These are phyloP conservation scores for Chamaecrista fasciculata DNA, from an alignment of 306 rosid genomes.

Conservation along the genomic window DNA sequence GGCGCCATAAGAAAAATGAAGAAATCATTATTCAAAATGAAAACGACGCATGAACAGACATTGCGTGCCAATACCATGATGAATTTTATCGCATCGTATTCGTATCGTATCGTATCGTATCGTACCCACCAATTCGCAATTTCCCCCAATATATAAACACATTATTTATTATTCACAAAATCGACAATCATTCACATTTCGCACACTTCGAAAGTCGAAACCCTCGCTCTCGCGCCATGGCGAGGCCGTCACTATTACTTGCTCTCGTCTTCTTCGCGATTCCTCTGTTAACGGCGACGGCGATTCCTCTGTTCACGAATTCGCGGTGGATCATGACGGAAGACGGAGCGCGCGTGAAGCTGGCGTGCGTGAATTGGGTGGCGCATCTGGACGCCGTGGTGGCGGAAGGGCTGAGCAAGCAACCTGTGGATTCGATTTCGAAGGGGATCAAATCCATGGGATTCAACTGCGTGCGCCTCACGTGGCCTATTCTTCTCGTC, in stretches of 20 bases:
- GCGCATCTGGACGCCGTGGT: constrained; percentile 69
- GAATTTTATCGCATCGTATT: not conserved
- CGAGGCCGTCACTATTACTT: not conserved
- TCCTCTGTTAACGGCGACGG: constrained; percentile 9
- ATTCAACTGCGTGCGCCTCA: constrained; percentile 89
- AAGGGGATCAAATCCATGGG: constrained; percentile 54
- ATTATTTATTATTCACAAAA: no score
- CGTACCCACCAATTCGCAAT: not conserved
- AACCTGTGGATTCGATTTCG: constrained; percentile 62
- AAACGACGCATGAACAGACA: not conserved
- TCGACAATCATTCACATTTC: no score
- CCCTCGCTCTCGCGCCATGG: not conserved
- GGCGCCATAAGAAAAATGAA: no score
- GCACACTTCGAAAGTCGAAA: no score
- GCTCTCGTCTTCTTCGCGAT: not conserved
- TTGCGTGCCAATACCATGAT: not conserved
- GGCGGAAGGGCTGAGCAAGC: constrained; percentile 85
- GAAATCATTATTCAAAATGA: not conserved
- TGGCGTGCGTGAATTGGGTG: constrained; percentile 86
- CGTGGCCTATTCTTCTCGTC: constrained; percentile 68
- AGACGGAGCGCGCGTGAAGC: constrained; percentile 69
- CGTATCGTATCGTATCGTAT: no score
- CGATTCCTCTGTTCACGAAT: constrained; percentile 52
- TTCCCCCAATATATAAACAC: not conserved
- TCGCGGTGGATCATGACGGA: constrained; percentile 77